Conservation (phyloP, 2,329 filamentous ascomycete species). For the Blastomyces emzantsi region DNA sequence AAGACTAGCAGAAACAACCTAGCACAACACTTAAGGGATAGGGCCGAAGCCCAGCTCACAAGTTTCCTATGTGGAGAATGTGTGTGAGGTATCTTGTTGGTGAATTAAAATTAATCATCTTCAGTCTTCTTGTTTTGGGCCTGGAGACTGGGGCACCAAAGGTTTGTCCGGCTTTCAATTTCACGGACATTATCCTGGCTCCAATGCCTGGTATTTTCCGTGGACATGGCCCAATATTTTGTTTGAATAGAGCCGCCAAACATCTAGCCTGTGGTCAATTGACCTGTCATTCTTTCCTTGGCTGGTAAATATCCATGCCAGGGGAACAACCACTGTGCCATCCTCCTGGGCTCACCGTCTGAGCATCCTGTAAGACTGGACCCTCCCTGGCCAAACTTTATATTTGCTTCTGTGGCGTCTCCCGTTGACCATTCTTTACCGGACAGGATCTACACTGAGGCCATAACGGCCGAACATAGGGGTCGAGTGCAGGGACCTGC, state of each 20-base stretch:
- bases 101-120: constrained; percentile 8
- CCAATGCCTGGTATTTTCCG: not conserved
- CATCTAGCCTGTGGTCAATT: not conserved
- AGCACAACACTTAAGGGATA: not conserved
- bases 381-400: not conserved
- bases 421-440: constrained; percentile 1
- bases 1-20: not conserved
- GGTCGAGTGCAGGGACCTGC: not conserved
- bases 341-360: not conserved
- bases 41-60: not conserved
- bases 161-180: not conserved
- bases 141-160: constrained; percentile 9
- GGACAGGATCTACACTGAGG: not conserved
- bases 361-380: not conserved
- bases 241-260: not conserved
- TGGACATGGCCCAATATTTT: constrained; percentile 2
- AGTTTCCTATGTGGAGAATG: constrained; percentile 9
- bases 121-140: not conserved
- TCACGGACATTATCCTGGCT: not conserved
- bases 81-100: constrained; percentile 10
- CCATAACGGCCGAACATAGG: not conserved
- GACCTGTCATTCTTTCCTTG: not conserved
- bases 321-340: not conserved
- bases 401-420: constrained; percentile 2
- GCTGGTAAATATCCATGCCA: not conserved